Base-by-base conservation (phyloP, 139 green algal species). In the Coccomyxa sp. region DNA sequence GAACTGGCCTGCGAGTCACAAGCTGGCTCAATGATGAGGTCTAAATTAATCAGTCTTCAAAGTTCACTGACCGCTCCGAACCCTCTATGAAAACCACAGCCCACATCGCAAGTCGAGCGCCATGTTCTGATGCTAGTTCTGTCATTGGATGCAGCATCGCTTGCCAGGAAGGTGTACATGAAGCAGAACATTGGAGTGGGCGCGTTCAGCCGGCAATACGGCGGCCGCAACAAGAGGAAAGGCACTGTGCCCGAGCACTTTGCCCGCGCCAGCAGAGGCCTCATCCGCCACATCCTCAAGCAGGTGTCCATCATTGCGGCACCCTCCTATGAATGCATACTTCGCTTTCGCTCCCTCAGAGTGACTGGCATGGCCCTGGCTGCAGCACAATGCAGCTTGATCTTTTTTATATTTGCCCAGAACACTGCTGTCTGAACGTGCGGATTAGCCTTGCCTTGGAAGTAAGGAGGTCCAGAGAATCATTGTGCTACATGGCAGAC, bases 121-220 rank as follows among this genome's bases (percentile, higher is more conserved):
- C 38, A 25, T 21, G 21, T 25, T 21, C 63, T 71, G 63, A 77
- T 45, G 14, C 71, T 77, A 3, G 71, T n/a, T 38, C 4, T 25
- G 14, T 13, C 30, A 0, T 7, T 88, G 38, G 38, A 51, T 51
- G 85, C 92, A 95, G 97, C 97, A 30, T 94, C 97, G 74, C 90
- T 99, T 27, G 94, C 94, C 60, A 92, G 97, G 84, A 95, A 96
- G 86, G 86, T 99, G 78, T 99, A 99, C 92, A 90, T 98, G 31
- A 86, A 91, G 80, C 90, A 95, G 79, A 94, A 92, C 79, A 89
- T 99, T 76, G 97, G 97, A 67, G 93, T 99, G 38, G 96, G 96
- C 58, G 91, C 88, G 67, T 93, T 99, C 87, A 91, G 95, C 80
- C 94, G 89, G 84, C 91, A 93, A 76, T 99, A 96, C 86, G 96